Conservation (phyloP, 2,329 filamentous ascomycete genomes). For the Phaeosphaeria sp. region DNA sequence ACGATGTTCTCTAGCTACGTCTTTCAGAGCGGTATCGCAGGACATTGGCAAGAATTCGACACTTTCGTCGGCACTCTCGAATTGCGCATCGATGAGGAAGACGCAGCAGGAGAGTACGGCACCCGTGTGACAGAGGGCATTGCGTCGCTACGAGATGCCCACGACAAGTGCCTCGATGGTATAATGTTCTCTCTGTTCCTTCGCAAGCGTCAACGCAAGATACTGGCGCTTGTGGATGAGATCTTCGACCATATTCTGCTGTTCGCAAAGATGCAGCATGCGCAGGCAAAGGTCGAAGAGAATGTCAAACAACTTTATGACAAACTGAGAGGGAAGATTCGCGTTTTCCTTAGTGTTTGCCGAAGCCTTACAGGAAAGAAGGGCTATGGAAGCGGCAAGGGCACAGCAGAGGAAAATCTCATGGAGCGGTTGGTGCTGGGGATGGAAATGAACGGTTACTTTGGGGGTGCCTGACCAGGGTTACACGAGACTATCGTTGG, state of each 20-base stretch:
- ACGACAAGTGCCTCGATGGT: slow-evolving; percentile 75
- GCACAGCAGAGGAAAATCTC: slow-evolving; percentile 60
- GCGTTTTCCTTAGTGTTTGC: slow-evolving; percentile 77
- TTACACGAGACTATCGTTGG: not conserved
- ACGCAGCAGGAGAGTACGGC: slow-evolving; percentile 54
- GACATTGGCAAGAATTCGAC: slow-evolving; percentile 76
- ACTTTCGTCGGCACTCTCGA: slow-evolving; percentile 70
- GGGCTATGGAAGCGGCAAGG: slow-evolving; percentile 48
- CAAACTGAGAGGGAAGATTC: slow-evolving; percentile 73
- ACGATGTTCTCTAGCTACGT: slow-evolving; percentile 76
- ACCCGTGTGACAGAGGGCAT: slow-evolving; percentile 63
- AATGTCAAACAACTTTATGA: slow-evolving; percentile 62
- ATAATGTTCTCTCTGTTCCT: slow-evolving; percentile 78
- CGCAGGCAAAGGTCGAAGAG: slow-evolving; percentile 24
- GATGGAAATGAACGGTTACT: slow-evolving; percentile 75
- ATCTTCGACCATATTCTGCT: slow-evolving; percentile 75
- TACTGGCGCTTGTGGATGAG: slow-evolving; percentile 75
- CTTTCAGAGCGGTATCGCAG: slow-evolving; percentile 76
- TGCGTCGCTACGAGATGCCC: slow-evolving; percentile 70
- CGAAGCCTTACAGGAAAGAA: slow-evolving; percentile 69
- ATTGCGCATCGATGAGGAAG: slow-evolving; percentile 56
- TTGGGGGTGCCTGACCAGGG: slow-evolving; percentile 39
- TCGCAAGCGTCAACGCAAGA: slow-evolving; percentile 74
- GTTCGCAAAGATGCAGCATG: slow-evolving; percentile 57
- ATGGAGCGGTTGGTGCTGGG: slow-evolving; percentile 72